Evolutionary conservation across 768 basidiomycete genomes (phyloP), one percentile per base, ranked within the genome.

Genomic region (Hericium alpestre): DNA sequence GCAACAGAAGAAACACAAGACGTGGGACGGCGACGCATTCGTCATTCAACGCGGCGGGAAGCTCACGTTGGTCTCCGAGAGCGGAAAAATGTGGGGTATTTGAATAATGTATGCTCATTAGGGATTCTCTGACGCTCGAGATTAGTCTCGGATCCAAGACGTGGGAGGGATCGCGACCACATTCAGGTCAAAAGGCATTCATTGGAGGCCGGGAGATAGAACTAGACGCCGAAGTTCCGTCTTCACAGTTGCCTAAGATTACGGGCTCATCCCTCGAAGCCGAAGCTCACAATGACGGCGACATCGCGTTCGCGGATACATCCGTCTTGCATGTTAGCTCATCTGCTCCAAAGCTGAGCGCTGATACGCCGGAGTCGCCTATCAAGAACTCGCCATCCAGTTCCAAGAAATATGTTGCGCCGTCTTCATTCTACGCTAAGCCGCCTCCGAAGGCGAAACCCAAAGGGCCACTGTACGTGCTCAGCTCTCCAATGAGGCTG

Each of bases 21-120:
- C 84, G 0, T 93, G 93, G 91, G 90, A 93, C 56, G 90, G 85
- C 2, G 89, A 85, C 59, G 83, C 77, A 8, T 86, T 78, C 68
- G 73, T 87, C 23, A 79, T 80, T 32, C 72, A 75, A 39, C 66
- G 69, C 38, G 75, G 72, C 20, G 75, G 75, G 12, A 79, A 78
- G 58, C 65, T 88, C 20, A 77, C 75, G 1, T 78, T 90, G 73
- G 70, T 87, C 41, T 80, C 84, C 3, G 86, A 88, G 64, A 77
- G 79, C 55, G 90, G 90, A 2, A 81, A 83, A 72, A 67, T 82
- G 89, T 90, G 66, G 58, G 78, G 64, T 46, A 46, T 51, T 23
- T 43, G 43, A 48, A 22, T n/a, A 13, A 38, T 11, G 3, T 51
- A 52, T 39, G 20, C 16, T 18, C 38, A 16, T 15, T 23, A 16